Evolutionary conservation across 768 basidiomycete genomes (phyloP), one percentile per base, ranked within the genome.

Genomic region (Trametes elegans): DNA sequence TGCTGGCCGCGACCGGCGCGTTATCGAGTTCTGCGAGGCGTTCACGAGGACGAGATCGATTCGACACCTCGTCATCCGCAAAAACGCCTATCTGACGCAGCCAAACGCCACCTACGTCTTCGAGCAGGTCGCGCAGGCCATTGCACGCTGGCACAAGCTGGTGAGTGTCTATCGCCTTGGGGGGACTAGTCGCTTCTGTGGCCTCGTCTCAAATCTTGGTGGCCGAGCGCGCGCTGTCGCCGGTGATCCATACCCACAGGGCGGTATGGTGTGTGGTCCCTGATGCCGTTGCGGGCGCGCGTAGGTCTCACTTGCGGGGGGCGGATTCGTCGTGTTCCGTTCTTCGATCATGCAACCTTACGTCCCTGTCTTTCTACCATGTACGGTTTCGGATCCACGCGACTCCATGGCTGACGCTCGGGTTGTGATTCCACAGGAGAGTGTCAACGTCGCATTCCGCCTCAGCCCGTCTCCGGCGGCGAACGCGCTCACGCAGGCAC

Each of bases 41-140:
- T 70, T 86, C 38, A 57, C 63, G n/a, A 56, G 58, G n/a, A 60
- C 79, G 32, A 58, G 56, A 1, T 57, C 50, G 5, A 62, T 87
- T 49, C 67, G 64, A 13, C 76, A 79, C 59, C 68, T 88, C 48
- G 74, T 76, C 16, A 59, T 88, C 39, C 77, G 81, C 38, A 87
- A 85, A 64, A 71, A 72, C 16, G 74, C 78, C 1, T 87, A 86
- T 65, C 75, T 86, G 55, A 83, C 82, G 5, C 76, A 79, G 50
- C 71, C 75, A 1, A 74, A 77, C 27, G 72, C 78, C 2, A 69
- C 70, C 27, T 72, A 72, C 31, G 64, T 85, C 35, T 69, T 87
- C 28, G 67, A 66, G 8, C 72, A 72, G 13, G 65, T 85, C 7
- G 76, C 82, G 7, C 69, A 66, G 16, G 76, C 78, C 0, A 72